Conservation (phyloP, 2,329 filamentous ascomycete species). For the Calonectria pauciramosa region DNA sequence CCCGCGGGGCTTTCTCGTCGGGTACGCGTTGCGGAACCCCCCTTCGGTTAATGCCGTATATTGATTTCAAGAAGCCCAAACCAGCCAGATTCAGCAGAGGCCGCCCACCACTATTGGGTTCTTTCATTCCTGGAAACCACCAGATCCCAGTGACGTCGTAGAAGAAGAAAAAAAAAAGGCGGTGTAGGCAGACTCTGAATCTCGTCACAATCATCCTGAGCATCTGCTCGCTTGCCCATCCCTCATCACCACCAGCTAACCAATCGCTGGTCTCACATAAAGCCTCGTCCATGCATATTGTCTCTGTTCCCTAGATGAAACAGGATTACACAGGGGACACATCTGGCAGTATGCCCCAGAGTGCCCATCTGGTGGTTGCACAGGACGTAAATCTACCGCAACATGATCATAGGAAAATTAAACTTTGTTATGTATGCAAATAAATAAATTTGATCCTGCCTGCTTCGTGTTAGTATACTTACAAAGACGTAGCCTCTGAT, state of each 20-base stretch:
- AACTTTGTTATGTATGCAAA: not conserved
- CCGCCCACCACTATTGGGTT: not conserved
- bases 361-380: not conserved
- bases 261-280: not conserved
- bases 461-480: no score
- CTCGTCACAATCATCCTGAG: not conserved
- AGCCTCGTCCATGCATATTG: not conserved
- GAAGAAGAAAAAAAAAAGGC: not conserved
- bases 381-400: no score
- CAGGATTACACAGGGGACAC: not conserved
- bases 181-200: slow-evolving; percentile 5
- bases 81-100: not conserved
- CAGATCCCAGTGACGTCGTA: not conserved
- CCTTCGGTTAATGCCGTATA: slow-evolving; percentile 10
- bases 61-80: not conserved
- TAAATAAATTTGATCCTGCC: no score
- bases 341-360: no score
- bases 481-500: not conserved
- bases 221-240: not conserved
- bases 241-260: not conserved
- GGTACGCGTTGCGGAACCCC: not conserved
- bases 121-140: not conserved
- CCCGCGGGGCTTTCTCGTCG: not conserved
- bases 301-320: not conserved
- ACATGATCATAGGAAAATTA: not conserved